A percentile compares a stretch with the other conserved stretches of the same genome.
These are phyloP conservation scores for Malassezia sympodialis DNA, from an alignment of 1,284 basidiomycete genomes.

Conservation along the genomic window DNA sequence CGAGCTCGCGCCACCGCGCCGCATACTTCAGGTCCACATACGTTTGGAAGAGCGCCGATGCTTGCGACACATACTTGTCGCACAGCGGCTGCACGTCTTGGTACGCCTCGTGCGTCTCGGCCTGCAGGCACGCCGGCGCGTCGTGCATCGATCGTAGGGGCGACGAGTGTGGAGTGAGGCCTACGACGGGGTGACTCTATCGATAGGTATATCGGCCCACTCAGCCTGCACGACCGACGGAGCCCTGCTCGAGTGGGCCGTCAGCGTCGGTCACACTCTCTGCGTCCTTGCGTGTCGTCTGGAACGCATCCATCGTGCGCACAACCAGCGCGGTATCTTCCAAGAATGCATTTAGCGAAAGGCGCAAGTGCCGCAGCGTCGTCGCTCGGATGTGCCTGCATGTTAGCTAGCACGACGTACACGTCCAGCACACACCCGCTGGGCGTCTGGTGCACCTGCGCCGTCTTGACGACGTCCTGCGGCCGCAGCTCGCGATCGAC, in stretches of 20 bases:
- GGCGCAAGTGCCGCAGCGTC: conserved; percentile 30
- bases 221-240: conserved; percentile 28
- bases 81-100: conserved; percentile 22
- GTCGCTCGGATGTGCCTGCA: conserved; percentile 20
- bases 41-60: conserved; percentile 41
- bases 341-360: conserved; percentile 33
- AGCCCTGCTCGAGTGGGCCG: conserved; percentile 30
- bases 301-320: conserved; percentile 30
- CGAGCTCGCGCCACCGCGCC: conserved; percentile 33
- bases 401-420: conserved; percentile 8
- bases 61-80: conserved; percentile 33
- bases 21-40: conserved; percentile 42
- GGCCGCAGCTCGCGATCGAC: conserved; percentile 38
- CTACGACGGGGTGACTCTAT: background rate
- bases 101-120: conserved; percentile 19
- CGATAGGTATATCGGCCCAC: background rate
- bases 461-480: conserved; percentile 27
- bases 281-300: background rate
- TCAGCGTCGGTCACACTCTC: background rate
- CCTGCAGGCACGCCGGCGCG: background rate
- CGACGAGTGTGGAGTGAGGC: background rate
- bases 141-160: background rate
- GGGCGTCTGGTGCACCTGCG: conserved; percentile 14
- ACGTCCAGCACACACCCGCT: background rate
- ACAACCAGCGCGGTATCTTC: conserved; percentile 30